These are phyloP conservation scores for Fusarium foetens DNA, from an alignment of 2,329 filamentous ascomycete genomes.

Conservation along the genomic window DNA sequence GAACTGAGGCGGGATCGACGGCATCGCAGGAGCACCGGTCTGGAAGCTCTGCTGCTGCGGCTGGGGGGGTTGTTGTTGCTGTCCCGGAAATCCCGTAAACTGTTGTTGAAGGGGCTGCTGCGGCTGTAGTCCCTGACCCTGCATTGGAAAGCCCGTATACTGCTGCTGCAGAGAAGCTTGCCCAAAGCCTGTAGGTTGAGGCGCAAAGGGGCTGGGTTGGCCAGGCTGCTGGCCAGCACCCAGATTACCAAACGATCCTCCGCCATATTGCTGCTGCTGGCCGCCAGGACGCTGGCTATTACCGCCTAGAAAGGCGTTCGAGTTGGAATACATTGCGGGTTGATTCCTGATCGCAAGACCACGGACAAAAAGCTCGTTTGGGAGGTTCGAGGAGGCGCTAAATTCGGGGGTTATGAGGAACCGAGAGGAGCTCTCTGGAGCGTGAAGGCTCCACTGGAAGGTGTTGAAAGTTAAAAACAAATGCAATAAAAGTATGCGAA, in stretches of 20 bases:
- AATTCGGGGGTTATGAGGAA: conserved; percentile 32
- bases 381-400: conserved; percentile 28
- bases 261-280: conserved; percentile 61
- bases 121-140: conserved; percentile 63
- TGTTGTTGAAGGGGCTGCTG: conserved; percentile 72
- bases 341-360: conserved; percentile 18
- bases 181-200: conserved; percentile 70
- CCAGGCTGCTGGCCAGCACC: conserved; percentile 55
- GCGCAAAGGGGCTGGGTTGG: conserved; percentile 64
- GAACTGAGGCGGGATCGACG: conserved; percentile 68
- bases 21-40: conserved; percentile 68
- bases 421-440: conserved; percentile 5
- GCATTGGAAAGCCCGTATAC: conserved; percentile 69
- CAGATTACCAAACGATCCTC: conserved; percentile 57
- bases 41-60: conserved; percentile 68
- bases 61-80: conserved; percentile 51
- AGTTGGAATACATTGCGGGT: conserved; percentile 83
- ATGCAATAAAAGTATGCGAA: conserved; percentile 28
- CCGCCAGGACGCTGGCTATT: conserved; percentile 77
- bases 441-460: conserved; percentile 16
- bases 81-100: conserved; percentile 71
- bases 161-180: conserved; percentile 64
- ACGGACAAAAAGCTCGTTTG: conserved; percentile 29
- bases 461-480: neutral
- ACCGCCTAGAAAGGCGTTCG: conserved; percentile 84